phyloP scores from a whole-genome alignment of 2,329 filamentous ascomycete species.

The Colletotrichum lini region DNA sequence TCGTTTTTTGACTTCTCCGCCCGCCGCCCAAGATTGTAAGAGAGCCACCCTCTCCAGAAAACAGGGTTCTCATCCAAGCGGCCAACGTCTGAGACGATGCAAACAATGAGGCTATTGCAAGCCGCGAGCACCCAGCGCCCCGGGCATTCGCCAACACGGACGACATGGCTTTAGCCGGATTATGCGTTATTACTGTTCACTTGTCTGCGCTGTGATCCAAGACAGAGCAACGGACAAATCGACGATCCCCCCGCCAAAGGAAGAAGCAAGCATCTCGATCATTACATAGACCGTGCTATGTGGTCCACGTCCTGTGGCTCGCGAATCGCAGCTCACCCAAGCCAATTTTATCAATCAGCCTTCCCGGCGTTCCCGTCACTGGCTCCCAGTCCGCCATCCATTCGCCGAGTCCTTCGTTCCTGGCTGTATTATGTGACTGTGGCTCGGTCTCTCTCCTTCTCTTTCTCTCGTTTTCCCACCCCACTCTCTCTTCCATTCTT shows the following conservation, averaged over 20 bases:
- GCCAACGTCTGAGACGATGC: constrained; percentile 27
- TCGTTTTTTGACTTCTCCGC: constrained; percentile 4
- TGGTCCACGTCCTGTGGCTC: neutral
- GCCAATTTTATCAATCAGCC: constrained; percentile 24
- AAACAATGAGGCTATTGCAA: constrained; percentile 16
- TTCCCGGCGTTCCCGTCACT: constrained; percentile 23
- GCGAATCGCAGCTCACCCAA: constrained; percentile 6
- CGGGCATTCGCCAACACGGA: constrained; percentile 28
- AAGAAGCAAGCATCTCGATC: constrained; percentile 30
- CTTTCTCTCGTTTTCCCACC: neutral
- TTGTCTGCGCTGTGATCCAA: constrained; percentile 27
- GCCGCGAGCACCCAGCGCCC: constrained; percentile 18
- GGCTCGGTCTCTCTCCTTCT: neutral
- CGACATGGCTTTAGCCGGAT: constrained; percentile 28
- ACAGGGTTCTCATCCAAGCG: constrained; percentile 4
- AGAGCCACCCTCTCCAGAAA: constrained; percentile 4
- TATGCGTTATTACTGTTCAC: constrained; percentile 28
- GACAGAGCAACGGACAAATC: constrained; percentile 31
- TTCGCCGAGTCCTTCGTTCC: constrained; percentile 13
- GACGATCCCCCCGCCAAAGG: constrained; percentile 24
- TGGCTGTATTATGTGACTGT: constrained; percentile 12
- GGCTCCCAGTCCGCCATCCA: constrained; percentile 21
- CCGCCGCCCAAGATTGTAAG: neutral
- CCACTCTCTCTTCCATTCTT: neutral
- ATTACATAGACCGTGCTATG: constrained; percentile 15